phyloP scores from a whole-genome alignment of 495 filamentous ascomycete genomes.

The Tetracladium marchalianum region DNA sequence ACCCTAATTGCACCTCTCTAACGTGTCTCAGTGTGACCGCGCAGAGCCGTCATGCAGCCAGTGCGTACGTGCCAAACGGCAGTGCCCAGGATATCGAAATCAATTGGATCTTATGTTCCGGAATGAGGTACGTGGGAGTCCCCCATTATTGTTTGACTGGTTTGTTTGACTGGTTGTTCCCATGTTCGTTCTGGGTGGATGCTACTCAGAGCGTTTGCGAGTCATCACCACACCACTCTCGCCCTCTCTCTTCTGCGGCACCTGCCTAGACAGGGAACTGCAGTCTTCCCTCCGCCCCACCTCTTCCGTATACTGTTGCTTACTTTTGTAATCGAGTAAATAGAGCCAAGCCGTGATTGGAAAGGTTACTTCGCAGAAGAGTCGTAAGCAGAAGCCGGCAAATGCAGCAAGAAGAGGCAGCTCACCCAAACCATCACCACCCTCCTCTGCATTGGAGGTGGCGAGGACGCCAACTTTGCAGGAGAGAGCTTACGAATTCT shows the following conservation, averaged over 20 bases:
- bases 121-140: slow-evolving; percentile 33
- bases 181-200: too few species aligned
- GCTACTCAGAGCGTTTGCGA: too few species aligned
- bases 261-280: too few species aligned
- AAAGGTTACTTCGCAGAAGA: slow-evolving; percentile 38
- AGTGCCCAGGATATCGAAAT: slow-evolving; percentile 64
- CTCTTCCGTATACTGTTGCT: too few species aligned
- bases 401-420: neutral
- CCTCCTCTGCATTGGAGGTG: neutral
- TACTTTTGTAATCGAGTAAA: too few species aligned
- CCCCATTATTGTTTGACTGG: too few species aligned
- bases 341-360: slow-evolving; percentile 51
- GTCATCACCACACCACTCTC: too few species aligned
- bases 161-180: too few species aligned
- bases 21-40: slow-evolving; percentile 51
- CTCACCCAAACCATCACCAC: neutral
- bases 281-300: too few species aligned
- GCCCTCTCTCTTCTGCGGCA: too few species aligned
- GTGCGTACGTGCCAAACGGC: slow-evolving; percentile 49
- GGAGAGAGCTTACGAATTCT: neutral
- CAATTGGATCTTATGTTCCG: slow-evolving; percentile 64
- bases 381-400: slow-evolving; percentile 26
- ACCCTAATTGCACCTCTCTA: neutral
- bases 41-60: slow-evolving; percentile 53
- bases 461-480: neutral